Evolutionary conservation across 495 filamentous ascomycete species (phyloP), one percentile per base, ranked within the genome.

Genomic region (Cenococcum geophilum): DNA sequence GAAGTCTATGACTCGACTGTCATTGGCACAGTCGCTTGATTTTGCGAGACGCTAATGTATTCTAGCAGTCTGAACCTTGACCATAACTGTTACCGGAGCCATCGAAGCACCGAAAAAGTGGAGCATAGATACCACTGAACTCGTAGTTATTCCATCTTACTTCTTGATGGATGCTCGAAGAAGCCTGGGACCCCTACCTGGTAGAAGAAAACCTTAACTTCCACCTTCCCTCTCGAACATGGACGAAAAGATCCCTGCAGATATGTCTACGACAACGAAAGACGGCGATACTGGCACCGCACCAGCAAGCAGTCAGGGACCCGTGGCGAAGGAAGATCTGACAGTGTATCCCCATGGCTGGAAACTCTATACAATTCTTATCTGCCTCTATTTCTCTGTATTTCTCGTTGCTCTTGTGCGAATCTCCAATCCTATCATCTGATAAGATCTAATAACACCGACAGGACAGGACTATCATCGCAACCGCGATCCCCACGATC

Each of bases 301-400:
- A 4, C 18, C 40, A 10, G 40, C 3, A 4, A 45, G 40, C 27
- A 32, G 27, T 32, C 27, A 18, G 40, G 40, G 11, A 14, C 18
- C 40, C 18, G 40, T 10, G 14, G 40, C 4, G 11, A 45, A 45
- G 11, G 40, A 45, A 14, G 40, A 45, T 45, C 3, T 14, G 14
- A 45, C 40, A 14, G n/a, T 68, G 65, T 68, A 74, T 61, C 72
- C 74, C 37, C 72, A 64, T 51, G 70, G 71, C 9, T 61, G 67
- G 37, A 74, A 72, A 60, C 72, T 77, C 65, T 68, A 57, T 64
- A 64, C 70, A n/a, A 72, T 76, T 43, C 45, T 74, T 43, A 63
- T 74, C 53, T 62, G 66, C 42, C 62, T 76, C 57, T 71, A 77
- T 64, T 58, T 68, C 2, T 62, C 58, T 22, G 61, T 61, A 18